Conservation (phyloP, 2,329 filamentous ascomycete species). For the Apiospora saccharicola region DNA sequence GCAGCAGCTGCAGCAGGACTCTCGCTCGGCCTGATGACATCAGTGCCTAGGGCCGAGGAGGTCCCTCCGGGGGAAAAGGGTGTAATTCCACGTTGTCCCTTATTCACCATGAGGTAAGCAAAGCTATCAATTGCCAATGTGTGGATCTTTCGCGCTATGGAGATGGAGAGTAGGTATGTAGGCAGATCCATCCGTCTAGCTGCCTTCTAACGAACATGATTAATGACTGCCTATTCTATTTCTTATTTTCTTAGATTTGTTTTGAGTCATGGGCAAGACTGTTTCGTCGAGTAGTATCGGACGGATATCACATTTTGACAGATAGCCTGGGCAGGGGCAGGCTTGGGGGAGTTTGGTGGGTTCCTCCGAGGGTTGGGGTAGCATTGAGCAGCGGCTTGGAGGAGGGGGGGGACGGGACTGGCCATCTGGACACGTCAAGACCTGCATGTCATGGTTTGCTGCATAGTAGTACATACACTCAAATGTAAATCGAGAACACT, state of each 20-base stretch:
- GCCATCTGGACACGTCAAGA: neutral
- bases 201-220: neutral
- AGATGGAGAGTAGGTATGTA: neutral
- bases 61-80: neutral
- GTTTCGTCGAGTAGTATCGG: neutral
- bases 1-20: neutral
- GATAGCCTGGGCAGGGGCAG: neutral
- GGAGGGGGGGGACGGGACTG: neutral
- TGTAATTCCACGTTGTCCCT: neutral
- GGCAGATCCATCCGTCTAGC: neutral
- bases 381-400: neutral
- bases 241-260: neutral
- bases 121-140: neutral
- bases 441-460: conserved; percentile 7
- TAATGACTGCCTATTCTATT: neutral
- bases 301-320: neutral
- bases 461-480: no score
- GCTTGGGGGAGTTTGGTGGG: neutral
- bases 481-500: neutral
- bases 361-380: neutral
- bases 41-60: neutral
- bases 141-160: neutral
- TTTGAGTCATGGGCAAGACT: neutral
- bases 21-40: conserved; percentile 1
- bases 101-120: conserved; percentile 15